Evolutionary conservation across 2,329 filamentous ascomycete genomes (phyloP).

Genomic region (Clonostachys rhizophaga): DNA sequence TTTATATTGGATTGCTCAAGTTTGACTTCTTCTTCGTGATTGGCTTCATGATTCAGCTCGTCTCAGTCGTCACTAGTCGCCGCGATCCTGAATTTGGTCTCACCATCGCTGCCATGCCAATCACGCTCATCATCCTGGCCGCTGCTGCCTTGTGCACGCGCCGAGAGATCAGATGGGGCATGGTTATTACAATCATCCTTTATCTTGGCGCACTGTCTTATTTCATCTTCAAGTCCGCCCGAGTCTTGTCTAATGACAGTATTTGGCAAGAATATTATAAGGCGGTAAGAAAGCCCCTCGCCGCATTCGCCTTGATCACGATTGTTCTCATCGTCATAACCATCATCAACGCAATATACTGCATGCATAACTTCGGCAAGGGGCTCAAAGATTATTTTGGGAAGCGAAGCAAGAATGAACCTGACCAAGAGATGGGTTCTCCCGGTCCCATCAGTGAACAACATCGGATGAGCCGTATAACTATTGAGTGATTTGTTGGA

Average conservation of each 20-base stretch:
- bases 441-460: conserved; percentile 54
- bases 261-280: conserved; percentile 57
- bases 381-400: conserved; percentile 80
- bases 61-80: conserved; percentile 76
- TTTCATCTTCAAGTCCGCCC: conserved; percentile 96
- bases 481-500: conserved; percentile 44
- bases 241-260: conserved; percentile 70
- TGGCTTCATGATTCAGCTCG: conserved; percentile 95
- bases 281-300: conserved; percentile 79
- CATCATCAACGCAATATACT: conserved; percentile 80
- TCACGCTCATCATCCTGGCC: conserved; percentile 86
- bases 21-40: conserved; percentile 99
- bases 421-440: conserved; percentile 51
- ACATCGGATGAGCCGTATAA: conserved; percentile 53
- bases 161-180: conserved; percentile 75
- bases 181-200: conserved; percentile 72
- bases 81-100: conserved; percentile 74
- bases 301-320: conserved; percentile 90
- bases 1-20: conserved; percentile 95
- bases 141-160: conserved; percentile 82
- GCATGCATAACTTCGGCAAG: conserved; percentile 84
- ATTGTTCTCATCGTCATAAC: conserved; percentile 85
- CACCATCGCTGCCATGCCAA: conserved; percentile 83
- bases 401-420: conserved; percentile 31
- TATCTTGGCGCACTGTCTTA: conserved; percentile 89